Conservation (phyloP, 441 rosid species). For the Gossypium lobatum region DNA sequence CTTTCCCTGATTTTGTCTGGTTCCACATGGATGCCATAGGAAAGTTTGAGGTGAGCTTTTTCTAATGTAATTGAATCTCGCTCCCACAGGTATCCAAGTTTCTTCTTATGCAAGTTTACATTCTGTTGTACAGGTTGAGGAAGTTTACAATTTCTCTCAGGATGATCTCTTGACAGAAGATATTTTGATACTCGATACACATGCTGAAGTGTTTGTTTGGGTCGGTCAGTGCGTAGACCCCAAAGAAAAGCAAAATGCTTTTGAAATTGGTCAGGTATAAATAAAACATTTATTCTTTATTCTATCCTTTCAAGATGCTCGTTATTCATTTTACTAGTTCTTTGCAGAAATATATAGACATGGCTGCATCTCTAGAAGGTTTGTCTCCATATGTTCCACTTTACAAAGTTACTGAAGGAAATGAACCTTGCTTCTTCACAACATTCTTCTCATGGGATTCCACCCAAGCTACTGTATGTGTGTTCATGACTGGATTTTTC, state of each 20-base stretch:
- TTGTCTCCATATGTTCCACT: conserved; percentile 76
- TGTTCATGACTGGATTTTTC: conserved; percentile 15
- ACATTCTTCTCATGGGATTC: conserved; percentile 87
- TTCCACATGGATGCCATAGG: conserved; percentile 56
- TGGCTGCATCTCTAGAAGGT: conserved; percentile 77
- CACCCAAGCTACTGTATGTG: conserved; percentile 66
- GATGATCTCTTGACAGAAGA: conserved; percentile 97
- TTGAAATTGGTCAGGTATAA: conserved; percentile 86
- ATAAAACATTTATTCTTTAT: conserved; percentile 2
- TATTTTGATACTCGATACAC: conserved; percentile 82
- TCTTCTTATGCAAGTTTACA: conserved; percentile 17
- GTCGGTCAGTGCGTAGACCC: conserved; percentile 84
- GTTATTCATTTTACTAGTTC: conserved; percentile 23
- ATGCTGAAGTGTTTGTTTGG: conserved; percentile 97
- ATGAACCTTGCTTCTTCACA: conserved; percentile 92
- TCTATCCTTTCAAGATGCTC: conserved; percentile 2
- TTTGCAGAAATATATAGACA: conserved; percentile 74
- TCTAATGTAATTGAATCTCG: conserved; percentile 14
- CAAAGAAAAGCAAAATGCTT: conserved; percentile 83
- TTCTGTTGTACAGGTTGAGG: conserved; percentile 64
- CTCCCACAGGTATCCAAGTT: conserved; percentile 12
- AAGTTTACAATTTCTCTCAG: conserved; percentile 83
- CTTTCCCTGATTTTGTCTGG: conserved; percentile 34
- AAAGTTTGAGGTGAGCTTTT: conserved; percentile 82
- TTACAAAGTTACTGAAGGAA: conserved; percentile 88